These are phyloP conservation scores for Hibiscus syriacus DNA, from an alignment of 345 rosid species.

Conservation along the genomic window DNA sequence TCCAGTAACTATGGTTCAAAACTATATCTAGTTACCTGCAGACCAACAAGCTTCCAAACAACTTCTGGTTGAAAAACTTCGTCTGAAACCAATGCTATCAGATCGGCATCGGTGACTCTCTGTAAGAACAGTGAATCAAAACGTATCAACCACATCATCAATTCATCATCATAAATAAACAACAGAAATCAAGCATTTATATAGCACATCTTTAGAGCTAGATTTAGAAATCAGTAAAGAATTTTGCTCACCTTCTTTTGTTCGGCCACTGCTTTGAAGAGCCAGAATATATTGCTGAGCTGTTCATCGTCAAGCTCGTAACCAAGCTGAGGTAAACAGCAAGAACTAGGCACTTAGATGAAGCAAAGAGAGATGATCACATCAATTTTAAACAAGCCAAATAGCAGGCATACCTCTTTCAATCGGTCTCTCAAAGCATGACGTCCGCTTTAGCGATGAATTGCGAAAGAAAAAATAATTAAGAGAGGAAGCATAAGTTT, in stretches of 20 bases:
- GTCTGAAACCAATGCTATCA: conserved; percentile 86
- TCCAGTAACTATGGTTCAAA: background rate
- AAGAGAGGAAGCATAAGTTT: background rate
- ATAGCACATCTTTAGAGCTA: background rate
- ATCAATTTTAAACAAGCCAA: background rate
- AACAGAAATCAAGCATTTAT: background rate
- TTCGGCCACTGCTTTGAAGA: conserved; percentile 86
- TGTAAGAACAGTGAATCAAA: conserved; percentile 24
- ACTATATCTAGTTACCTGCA: conserved; percentile 50
- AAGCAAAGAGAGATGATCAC: background rate
- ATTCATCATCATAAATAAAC: conserved; percentile 8
- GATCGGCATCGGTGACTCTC: conserved; percentile 90
- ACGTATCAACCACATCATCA: conserved; percentile 14
- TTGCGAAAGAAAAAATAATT: conserved; percentile 5
- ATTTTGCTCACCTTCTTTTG: conserved; percentile 58
- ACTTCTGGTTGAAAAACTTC: conserved; percentile 89
- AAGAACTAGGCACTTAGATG: conserved; percentile 14
- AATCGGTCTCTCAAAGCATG: conserved; percentile 80
- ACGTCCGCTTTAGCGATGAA: conserved; percentile 61
- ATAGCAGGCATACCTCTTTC: conserved; percentile 49
- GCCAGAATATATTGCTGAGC: conserved; percentile 72
- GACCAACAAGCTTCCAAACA: conserved; percentile 72
- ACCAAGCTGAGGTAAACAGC: conserved; percentile 56
- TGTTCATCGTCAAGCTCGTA: conserved; percentile 69
- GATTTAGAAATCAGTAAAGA: background rate